Conservation (phyloP, 1,284 basidiomycete species). For the Garcileccinum viscosum region DNA sequence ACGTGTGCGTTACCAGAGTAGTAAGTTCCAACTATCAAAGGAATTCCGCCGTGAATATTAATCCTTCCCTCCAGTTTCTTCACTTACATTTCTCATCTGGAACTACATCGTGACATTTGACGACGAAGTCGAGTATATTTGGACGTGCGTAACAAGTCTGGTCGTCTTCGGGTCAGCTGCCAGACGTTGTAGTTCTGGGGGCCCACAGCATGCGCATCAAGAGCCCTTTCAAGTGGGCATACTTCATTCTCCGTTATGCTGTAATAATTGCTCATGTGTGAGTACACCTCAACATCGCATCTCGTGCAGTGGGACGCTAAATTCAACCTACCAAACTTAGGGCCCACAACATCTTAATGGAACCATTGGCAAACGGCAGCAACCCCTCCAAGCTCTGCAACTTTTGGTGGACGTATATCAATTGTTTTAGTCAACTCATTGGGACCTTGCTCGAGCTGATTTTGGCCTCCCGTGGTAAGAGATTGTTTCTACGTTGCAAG, state of each 20-base stretch:
- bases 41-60: background rate
- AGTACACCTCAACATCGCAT: constrained; percentile 2
- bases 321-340: constrained; percentile 8
- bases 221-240: constrained; percentile 29
- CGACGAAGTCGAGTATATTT: constrained; percentile 31
- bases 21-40: constrained; percentile 5
- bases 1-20: constrained; percentile 20
- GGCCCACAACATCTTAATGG: constrained; percentile 18
- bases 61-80: constrained; percentile 13
- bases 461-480: constrained; percentile 27
- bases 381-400: constrained; percentile 21
- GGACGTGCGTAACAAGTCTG: constrained; percentile 23
- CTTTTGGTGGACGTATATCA: constrained; percentile 19
- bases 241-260: constrained; percentile 20
- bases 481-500: background rate
- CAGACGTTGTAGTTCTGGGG: background rate
- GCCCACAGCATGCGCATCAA: constrained; percentile 23
- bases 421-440: constrained; percentile 14
- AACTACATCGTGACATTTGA: constrained; percentile 18
- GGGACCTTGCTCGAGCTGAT: constrained; percentile 22
- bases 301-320: background rate
- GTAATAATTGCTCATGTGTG: constrained; percentile 20
- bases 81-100: constrained; percentile 25
- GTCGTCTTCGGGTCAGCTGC: background rate
- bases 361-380: constrained; percentile 16